Base-by-base conservation (phyloP, 192 early-diverging fungal species). In the Piromyces sp. region DNA sequence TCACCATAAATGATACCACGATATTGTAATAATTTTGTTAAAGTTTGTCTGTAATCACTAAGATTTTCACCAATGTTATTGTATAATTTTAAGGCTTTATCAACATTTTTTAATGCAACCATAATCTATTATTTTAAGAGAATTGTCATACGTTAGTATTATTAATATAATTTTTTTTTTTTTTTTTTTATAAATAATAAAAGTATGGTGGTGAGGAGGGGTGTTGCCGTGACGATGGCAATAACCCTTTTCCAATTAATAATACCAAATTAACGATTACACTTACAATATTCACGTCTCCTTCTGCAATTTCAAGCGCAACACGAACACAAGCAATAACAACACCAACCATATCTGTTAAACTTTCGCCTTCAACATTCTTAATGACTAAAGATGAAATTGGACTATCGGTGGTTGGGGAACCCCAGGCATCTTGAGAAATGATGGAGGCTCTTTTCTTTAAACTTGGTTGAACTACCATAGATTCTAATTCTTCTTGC, bases 1-100 rank as follows among this genome's bases (percentile, higher is more conserved):
- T 90, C 89, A 14, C 87, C 87, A 81, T 85, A 87, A 19, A 85
- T 83, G 22, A 89, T 80, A 17, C 87, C 89, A 17, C 87, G 80
- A 28, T 79, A 86, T 78, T 86, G 83, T 79, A 81, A 86, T 36
- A 85, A 83, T 26, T 79, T 38, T 29, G 78, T 37, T 19, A 82
- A 17, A 40, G 83, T 30, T 14, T 38, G 78, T 78, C 38, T 83
- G 33, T 38, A 87, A 79, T 80, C 79, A 79, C 37, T 79, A 33
- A 81, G 30, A 80, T 79, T 37, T 1, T 42, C 81, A 19, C 84
- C 86, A 80, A 87, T 84, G 15, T 83, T 82, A n/a, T 51, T 79
- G 13, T 87, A n/a, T 30, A 90, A 78, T 15, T 82, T 83, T 26
- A 87, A 78, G 16, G 89, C 89, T 30, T 80, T 82, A 58, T 89